Conservation (phyloP, 139 green algal genomes). For the Chlorella sorokiniana region DNA sequence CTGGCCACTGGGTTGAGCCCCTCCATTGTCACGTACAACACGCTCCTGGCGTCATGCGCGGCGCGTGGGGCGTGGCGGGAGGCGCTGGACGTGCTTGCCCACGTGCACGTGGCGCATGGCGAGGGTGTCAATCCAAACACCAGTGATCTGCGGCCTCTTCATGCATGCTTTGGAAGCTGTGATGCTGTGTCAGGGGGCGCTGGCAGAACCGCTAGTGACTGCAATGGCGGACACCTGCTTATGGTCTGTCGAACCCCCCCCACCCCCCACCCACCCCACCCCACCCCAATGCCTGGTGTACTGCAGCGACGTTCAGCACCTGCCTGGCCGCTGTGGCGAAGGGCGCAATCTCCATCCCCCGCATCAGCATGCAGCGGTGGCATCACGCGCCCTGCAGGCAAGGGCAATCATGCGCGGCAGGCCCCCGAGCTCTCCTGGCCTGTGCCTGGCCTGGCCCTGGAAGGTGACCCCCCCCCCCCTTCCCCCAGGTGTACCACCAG, state of each 20-base stretch:
- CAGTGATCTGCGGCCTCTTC: no score
- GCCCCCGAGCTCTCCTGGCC: background rate
- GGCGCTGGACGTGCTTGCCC: conserved; percentile 32
- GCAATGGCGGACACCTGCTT: no score
- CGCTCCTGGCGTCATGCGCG: conserved; percentile 29
- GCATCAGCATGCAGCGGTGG: background rate
- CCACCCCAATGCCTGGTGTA: no score
- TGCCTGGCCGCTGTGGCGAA: conserved; percentile 33
- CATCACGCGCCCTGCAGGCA: conserved; percentile 24
- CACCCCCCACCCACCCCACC: background rate
- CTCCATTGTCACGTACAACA: conserved; percentile 37
- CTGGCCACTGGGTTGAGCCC: conserved; percentile 9
- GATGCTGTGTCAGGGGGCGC: no score
- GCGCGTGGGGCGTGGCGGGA: conserved; percentile 35
- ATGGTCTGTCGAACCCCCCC: background rate
- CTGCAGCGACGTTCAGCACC: conserved; percentile 23
- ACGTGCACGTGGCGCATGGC: conserved; percentile 13
- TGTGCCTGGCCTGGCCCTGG: background rate
- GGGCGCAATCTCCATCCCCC: background rate
- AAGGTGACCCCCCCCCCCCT: background rate
- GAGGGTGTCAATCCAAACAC: conserved; percentile 36
- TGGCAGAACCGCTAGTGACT: no score
- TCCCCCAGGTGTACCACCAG: conserved; percentile 33
- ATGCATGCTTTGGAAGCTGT: no score
- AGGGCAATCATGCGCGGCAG: background rate